Evolutionary conservation across 2,329 filamentous ascomycete genomes (phyloP), one percentile per base, ranked within the genome.

Genomic region (Microsporum audouinii): DNA sequence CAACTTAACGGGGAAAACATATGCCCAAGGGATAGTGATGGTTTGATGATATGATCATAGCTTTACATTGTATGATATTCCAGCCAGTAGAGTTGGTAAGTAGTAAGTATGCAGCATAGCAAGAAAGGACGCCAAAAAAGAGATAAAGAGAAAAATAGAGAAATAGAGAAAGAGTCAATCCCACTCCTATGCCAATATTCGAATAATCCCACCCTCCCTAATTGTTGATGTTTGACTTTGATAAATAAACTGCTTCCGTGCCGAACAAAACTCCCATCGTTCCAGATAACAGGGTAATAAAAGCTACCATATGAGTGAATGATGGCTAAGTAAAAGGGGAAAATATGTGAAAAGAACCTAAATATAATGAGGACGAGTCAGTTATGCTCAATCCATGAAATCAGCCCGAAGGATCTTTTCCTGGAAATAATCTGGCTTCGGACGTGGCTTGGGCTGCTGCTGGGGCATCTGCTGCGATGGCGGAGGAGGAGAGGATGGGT

Each of bases 391-490:
- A 71, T 96, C 91, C 91, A 97, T 96, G 70, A 99, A 97, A 71
- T 99, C 94, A 53, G 92, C 94, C 78, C 96, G 94, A 67, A 99
- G 82, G 69, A 99, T 97, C 67, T 95, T 85, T 81, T 99, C 94
- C 75, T 96, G 91, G 78, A 96, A 94, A 65, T 88, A 88, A 77
- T 99, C 94, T 34, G 92, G 91, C 79, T 92, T 95, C 47, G 78
- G 77, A 68, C 80, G 79, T 66, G 81, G 76, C 61, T 77, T 76
- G 3, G 76, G 77, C 65, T 79, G 75, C 62, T 75, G 70, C 31
- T 64, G 63, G 27, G 63, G 61, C 53, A 62, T 57, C 31, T 61
- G 59, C 53, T 61, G 65, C 1, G 43, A 10, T 12, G 45, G 33
- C 7, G 34, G 58, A 17, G 36, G 36, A 31, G 58, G 58, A 10